phyloP scores from a whole-genome alignment of 371 early-diverging fungal species.

The Apophysomyces variabilis region DNA sequence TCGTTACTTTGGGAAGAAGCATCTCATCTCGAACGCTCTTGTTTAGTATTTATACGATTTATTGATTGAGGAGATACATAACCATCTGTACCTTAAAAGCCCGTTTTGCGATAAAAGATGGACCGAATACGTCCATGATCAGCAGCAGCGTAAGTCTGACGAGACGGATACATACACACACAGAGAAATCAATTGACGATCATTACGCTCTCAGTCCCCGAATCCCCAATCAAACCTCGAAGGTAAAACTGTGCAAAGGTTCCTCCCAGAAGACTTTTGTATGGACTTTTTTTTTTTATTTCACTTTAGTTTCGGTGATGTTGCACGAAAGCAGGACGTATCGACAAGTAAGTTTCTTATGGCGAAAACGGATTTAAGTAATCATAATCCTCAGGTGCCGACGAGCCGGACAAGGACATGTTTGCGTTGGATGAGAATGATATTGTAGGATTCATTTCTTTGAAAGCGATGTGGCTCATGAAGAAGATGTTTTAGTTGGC shows the following conservation, averaged over 20 bases:
- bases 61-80: slow-evolving; percentile 90
- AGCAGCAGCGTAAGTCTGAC: slow-evolving; percentile 55
- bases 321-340: background rate
- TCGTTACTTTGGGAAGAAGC: background rate
- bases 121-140: slow-evolving; percentile 61
- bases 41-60: slow-evolving; percentile 73
- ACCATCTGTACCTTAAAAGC: slow-evolving; percentile 91
- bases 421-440: slow-evolving; percentile 44
- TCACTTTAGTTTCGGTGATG: slow-evolving; percentile 11
- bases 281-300: no score
- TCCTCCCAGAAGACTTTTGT: no score
- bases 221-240: slow-evolving; percentile 40
- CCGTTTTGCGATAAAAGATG: slow-evolving; percentile 68
- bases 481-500: slow-evolving; percentile 45
- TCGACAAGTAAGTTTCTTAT: background rate
- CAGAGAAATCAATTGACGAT: background rate
- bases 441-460: slow-evolving; percentile 29
- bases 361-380: background rate
- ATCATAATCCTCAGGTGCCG: background rate
- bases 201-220: slow-evolving; percentile 44
- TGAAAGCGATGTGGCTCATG: background rate
- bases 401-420: slow-evolving; percentile 29
- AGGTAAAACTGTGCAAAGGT: slow-evolving; percentile 15
- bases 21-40: background rate
- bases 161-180: background rate